These are phyloP conservation scores for Cutaneotrichosporon curvatum DNA, from an alignment of 1,284 basidiomycete species.

Conservation along the genomic window DNA sequence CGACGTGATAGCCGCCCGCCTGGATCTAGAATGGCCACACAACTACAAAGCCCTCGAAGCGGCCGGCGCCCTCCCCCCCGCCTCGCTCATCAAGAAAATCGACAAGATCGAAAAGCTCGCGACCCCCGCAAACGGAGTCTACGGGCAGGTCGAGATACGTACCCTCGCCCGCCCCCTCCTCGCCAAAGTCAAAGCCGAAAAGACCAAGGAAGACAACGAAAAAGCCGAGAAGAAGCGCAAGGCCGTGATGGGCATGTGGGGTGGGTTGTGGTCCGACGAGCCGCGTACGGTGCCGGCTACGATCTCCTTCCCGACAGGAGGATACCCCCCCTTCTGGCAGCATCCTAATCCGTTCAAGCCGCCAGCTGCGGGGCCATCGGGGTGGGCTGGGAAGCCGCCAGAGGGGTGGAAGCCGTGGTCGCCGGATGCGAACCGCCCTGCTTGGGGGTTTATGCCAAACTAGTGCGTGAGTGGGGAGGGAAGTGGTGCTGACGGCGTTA, in stretches of 20 bases:
- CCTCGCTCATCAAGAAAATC: conserved; percentile 18
- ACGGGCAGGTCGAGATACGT: conserved; percentile 27
- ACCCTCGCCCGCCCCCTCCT: conserved; percentile 27
- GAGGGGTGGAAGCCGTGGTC: conserved; percentile 10
- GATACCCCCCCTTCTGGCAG: not conserved
- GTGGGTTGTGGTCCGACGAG: conserved; percentile 12
- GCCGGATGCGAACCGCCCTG: not conserved
- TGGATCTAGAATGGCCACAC: conserved; percentile 38
- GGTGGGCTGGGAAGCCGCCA: conserved; percentile 3
- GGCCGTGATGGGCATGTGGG: conserved; percentile 7
- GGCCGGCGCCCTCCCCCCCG: conserved; percentile 21
- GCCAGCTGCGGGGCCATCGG: not conserved
- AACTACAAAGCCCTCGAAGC: conserved; percentile 40
- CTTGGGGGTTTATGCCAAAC: not conserved
- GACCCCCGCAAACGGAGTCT: conserved; percentile 5
- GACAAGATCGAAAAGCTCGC: conserved; percentile 24
- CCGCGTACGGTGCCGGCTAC: not conserved
- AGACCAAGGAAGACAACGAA: conserved; percentile 4
- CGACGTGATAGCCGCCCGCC: conserved; percentile 29
- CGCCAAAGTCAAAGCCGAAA: conserved; percentile 22
- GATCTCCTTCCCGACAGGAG: not conserved
- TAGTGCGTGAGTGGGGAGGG: too few relatives aligned
- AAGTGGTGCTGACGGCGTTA: too few relatives aligned
- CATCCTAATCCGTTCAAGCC: conserved; percentile 3
- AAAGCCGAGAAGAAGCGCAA: conserved; percentile 6